phyloP scores from a whole-genome alignment of 139 green algal species.

The Closterium sp. region DNA sequence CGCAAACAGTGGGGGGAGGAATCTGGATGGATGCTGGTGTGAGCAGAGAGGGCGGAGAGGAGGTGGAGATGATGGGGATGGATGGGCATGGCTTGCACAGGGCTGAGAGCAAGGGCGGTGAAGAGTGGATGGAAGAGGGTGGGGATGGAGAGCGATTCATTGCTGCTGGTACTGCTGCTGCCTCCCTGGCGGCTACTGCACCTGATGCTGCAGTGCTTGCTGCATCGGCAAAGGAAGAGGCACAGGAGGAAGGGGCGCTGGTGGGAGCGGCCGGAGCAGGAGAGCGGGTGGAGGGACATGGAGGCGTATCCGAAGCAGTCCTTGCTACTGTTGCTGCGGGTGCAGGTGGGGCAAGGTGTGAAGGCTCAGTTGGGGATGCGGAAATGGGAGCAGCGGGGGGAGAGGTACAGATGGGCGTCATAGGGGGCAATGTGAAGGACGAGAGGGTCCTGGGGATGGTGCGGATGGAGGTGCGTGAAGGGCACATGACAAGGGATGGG shows the following conservation, averaged over 20 bases:
- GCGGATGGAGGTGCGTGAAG: too few species aligned
- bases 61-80: not conserved
- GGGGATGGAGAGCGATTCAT: not conserved
- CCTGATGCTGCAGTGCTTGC: too few species aligned
- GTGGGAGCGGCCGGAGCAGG: not conserved
- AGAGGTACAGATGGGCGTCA: not conserved
- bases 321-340: not conserved
- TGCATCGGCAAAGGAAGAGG: not conserved
- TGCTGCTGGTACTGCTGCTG: not conserved
- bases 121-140: not conserved
- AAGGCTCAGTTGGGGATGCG: not conserved
- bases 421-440: not conserved
- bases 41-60: not conserved
- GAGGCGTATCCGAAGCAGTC: not conserved
- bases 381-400: not conserved
- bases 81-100: too few species aligned
- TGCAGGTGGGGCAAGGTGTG: not conserved
- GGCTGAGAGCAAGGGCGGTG: too few species aligned
- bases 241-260: not conserved
- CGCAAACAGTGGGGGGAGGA: too few species aligned
- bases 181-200: not conserved
- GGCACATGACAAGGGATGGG: too few species aligned
- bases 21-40: not conserved
- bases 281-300: not conserved
- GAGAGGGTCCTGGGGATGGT: not conserved